Evolutionary conservation across 2,329 filamentous ascomycete genomes (phyloP), one percentile per base, ranked within the genome.

Genomic region (Neospermospora avenae): DNA sequence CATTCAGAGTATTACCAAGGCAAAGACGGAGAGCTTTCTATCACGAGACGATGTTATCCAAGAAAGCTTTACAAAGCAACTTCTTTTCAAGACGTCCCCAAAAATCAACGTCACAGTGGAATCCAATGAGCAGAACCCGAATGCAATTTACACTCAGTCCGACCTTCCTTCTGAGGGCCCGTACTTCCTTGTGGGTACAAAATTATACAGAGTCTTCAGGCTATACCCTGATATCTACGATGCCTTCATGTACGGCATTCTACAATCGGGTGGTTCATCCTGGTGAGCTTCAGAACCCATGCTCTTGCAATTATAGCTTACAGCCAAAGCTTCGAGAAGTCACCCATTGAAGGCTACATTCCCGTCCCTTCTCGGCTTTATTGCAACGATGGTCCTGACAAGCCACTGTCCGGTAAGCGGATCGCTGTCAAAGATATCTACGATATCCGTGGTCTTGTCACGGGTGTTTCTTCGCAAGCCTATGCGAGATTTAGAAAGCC

Each of bases 401-500:
- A 81, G 67, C 84, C 84, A 0, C 75, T 88, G 0, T 80, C 82
- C 1, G 85, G 85, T 7, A 78, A 84, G 10, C 78, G 85, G 5
- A 72, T 88, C 1, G 84, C 80, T 0, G 77, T 87, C 54, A 88
- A 88, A 71, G 85, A 88, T 60, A 83, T 86, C 48, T 85, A 79
- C 67, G 76, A 84, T 62, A 70, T 87, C 39, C 75, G 77, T 22
- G 86, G 85, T 1, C 71, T 86, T 0, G 76, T 75, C 13, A 86
- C 83, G 0, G 78, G 77, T 0, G 75, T 81, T 28, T 85, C 84
- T 0, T 86, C 83, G 55, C 75, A 80, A 37, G 80, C 83, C 0
- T 88, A 81, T 77, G 78, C 78, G 20, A 73, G 77, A 25, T 69
- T 87, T 1, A 80, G 83, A 53, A 72, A 74, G 0, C 67, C 76